These are phyloP conservation scores for Chamaecrista fasciculata DNA, from an alignment of 306 rosid genomes.

Conservation along the genomic window DNA sequence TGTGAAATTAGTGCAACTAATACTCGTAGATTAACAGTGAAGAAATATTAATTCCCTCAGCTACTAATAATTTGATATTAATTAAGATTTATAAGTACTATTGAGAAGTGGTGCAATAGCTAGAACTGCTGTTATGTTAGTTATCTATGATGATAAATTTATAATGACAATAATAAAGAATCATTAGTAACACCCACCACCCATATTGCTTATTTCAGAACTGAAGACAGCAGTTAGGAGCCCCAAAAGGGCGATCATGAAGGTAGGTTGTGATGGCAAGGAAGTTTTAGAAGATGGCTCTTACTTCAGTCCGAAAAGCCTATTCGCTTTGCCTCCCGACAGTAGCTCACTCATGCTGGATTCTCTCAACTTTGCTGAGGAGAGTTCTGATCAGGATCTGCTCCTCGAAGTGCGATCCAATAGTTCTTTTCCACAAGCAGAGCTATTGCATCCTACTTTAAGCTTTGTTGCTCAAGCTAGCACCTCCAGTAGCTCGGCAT, in stretches of 20 bases:
- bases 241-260: conserved; percentile 67
- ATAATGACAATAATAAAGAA: conserved; percentile 18
- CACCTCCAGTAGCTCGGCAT: conserved; percentile 67
- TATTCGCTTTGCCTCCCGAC: conserved; percentile 68
- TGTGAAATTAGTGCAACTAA: background rate
- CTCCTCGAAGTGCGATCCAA: conserved; percentile 82
- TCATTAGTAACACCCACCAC: conserved; percentile 19
- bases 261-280: conserved; percentile 55
- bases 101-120: background rate
- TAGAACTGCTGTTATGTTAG: conserved; percentile 7
- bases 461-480: conserved; percentile 67
- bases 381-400: conserved; percentile 78
- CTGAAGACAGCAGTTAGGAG: conserved; percentile 69
- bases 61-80: background rate
- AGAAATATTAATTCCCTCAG: background rate
- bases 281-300: conserved; percentile 71
- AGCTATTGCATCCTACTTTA: conserved; percentile 65
- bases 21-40: background rate
- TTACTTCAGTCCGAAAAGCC: conserved; percentile 74
- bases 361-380: conserved; percentile 51
- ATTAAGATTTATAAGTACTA: background rate
- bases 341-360: conserved; percentile 64
- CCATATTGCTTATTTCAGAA: conserved; percentile 52
- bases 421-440: conserved; percentile 84
- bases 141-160: background rate